Percentiles rank a stretch among this genome's conserved stretches.
These are phyloP conservation scores for Pythium brachiatum DNA, from an alignment of 352 stramenopile genomes.

Conservation along the genomic window DNA sequence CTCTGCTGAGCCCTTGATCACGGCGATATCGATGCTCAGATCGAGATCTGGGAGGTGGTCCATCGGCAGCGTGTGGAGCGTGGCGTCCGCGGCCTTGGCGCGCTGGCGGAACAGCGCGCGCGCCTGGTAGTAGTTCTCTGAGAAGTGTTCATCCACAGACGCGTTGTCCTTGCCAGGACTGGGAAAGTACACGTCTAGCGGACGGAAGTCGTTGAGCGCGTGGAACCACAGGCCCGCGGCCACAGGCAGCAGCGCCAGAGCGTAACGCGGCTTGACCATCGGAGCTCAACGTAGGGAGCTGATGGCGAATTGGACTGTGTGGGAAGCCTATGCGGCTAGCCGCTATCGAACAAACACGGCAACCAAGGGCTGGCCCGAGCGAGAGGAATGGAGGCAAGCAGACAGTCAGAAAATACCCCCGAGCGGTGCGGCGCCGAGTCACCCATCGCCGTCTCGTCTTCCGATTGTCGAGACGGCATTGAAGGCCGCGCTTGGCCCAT, in stretches of 20 bases:
- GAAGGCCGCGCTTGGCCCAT: no score
- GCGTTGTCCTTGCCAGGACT: constrained; percentile 13
- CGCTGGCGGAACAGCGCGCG: constrained; percentile 55
- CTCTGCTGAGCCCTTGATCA: constrained; percentile 42
- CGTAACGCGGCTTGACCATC: neutral
- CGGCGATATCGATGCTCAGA: constrained; percentile 66
- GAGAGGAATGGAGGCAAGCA: no score
- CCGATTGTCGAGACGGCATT: neutral
- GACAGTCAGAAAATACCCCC: neutral
- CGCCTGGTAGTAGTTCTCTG: constrained; percentile 62
- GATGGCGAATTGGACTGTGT: no score
- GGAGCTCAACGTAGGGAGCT: neutral
- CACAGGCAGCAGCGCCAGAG: neutral
- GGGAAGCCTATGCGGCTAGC: no score
- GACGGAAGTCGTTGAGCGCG: constrained; percentile 45
- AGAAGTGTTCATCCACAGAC: constrained; percentile 46
- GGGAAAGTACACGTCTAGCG: constrained; percentile 39
- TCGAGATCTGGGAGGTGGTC: constrained; percentile 39
- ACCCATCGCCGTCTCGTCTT: neutral
- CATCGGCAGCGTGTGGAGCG: constrained; percentile 54
- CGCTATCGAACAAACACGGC: no score
- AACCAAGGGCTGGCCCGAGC: no score
- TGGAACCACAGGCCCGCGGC: constrained; percentile 27
- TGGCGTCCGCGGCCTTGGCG: constrained; percentile 18
- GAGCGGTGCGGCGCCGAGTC: no score